Conservation (phyloP, 2,329 filamentous ascomycete species). For the Xenosphaeropsis pyriputrescens region DNA sequence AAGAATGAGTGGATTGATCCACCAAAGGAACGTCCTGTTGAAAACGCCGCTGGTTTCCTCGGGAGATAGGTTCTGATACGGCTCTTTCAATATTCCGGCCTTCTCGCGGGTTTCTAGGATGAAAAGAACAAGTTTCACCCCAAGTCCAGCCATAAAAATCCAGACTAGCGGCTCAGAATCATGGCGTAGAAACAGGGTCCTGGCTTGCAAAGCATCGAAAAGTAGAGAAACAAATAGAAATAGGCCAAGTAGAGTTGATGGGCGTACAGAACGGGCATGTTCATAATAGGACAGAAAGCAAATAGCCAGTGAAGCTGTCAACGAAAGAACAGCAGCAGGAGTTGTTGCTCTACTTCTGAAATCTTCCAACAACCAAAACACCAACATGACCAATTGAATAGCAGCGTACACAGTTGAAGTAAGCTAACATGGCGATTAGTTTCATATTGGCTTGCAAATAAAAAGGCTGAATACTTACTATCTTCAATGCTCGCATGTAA, state of each 20-base stretch:
- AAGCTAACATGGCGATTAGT: no score
- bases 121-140: conserved; percentile 1
- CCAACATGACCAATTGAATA: background rate
- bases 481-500: no score
- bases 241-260: conserved; percentile 1
- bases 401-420: background rate
- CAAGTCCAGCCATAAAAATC: background rate
- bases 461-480: no score
- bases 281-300: conserved; percentile 1
- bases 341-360: background rate
- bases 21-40: conserved; percentile 2
- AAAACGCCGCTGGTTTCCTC: conserved; percentile 3
- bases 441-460: no score
- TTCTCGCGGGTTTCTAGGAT: conserved; percentile 2
- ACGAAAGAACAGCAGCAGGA: background rate
- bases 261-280: conserved; percentile 2
- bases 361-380: background rate
- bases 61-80: background rate
- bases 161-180: background rate
- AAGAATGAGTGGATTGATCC: conserved; percentile 3
- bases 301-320: background rate
- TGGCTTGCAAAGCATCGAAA: conserved; percentile 2
- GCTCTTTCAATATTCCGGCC: background rate
- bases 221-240: conserved; percentile 2
- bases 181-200: conserved; percentile 1